Evolutionary conservation across 352 stramenopile species (phyloP), one percentile per base, ranked within the genome.

Genomic region (Saprolegnia parasitica): DNA sequence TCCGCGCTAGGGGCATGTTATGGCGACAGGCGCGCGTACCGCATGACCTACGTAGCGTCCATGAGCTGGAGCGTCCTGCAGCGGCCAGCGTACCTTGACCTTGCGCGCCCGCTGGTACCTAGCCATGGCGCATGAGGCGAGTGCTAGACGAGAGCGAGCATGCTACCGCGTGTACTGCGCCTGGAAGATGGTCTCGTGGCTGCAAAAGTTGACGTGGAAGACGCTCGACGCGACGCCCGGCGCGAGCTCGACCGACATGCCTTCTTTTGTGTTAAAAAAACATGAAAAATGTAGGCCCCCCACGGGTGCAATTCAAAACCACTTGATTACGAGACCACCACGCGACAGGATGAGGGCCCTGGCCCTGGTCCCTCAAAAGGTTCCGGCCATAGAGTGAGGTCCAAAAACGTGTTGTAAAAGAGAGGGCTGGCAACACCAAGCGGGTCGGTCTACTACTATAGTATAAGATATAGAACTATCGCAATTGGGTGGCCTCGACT

Each of bases 61-160:
- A 47, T 35, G 61, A 35, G 29, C 71, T 11, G 58, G 29, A 35
- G 29, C 29, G 29, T 35, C 29, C 2, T 35, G n/a, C n/a, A n/a
- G n/a, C n/a, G n/a, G n/a, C n/a, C n/a, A n/a, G n/a, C 29, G 81
- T 77, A 75, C 81, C 81, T 72, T 65, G 46, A 64, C 54, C 47
- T 72, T 67, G 46, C 8, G 49, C 45, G 52, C 52, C 29, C 46
- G 47, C 32, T 70, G 63, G 23, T 52, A 70, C 32, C 63, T 70
- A 61, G 16, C 9, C 37, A 5, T 11, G 42, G 42, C 42, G 5
- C n/a, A 56, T 29, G 46, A 56, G 11, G 24, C n/a, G 9, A 9
- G 21, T 23, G 18, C 4, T 65, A n/a, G n/a, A n/a, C 23, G 18
- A 58, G 24, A 0, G 4, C 24, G 13, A 60, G 13, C 11, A 42